These are phyloP conservation scores for Nicotiana obtusifolia DNA, from an alignment of 257 asterid genomes.

Conservation along the genomic window DNA sequence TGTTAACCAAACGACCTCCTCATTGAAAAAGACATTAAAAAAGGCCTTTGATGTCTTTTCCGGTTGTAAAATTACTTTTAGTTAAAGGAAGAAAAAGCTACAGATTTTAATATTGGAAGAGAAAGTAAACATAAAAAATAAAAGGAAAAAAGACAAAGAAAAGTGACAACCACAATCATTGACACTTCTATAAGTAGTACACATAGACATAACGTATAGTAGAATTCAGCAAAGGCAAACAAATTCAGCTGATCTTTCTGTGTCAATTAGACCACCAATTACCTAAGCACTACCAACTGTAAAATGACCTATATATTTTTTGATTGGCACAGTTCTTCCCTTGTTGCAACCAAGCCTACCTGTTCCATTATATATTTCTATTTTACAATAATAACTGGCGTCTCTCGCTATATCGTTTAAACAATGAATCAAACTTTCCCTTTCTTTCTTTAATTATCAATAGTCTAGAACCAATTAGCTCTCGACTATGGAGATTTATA, in stretches of 20 bases:
- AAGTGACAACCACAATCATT: not conserved
- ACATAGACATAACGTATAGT: too few species aligned
- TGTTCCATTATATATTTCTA: not conserved
- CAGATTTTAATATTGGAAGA: not conserved
- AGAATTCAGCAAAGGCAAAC: not conserved
- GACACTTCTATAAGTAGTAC: not conserved
- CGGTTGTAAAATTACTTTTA: too few species aligned
- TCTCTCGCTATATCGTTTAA: not conserved
- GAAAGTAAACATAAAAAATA: not conserved
- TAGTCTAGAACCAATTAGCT: not conserved
- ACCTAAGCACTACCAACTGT: not conserved
- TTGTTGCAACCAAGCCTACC: conserved; percentile 2
- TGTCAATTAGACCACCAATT: not conserved
- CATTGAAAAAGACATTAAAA: too few species aligned
- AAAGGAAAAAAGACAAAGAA: not conserved
- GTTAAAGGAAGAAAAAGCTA: not conserved
- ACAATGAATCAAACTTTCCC: not conserved
- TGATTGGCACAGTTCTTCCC: not conserved
- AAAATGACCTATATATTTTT: not conserved
- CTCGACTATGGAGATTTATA: not conserved
- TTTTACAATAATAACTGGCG: not conserved
- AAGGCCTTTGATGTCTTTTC: too few species aligned
- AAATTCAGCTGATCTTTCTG: not conserved
- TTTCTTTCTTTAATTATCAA: not conserved
- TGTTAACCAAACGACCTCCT: too few species aligned